A percentile compares a stretch with the other conserved stretches of the same genome.
Evolutionary conservation across 305 asterid species (phyloP).

Genomic region (Fraxinus ornus): DNA sequence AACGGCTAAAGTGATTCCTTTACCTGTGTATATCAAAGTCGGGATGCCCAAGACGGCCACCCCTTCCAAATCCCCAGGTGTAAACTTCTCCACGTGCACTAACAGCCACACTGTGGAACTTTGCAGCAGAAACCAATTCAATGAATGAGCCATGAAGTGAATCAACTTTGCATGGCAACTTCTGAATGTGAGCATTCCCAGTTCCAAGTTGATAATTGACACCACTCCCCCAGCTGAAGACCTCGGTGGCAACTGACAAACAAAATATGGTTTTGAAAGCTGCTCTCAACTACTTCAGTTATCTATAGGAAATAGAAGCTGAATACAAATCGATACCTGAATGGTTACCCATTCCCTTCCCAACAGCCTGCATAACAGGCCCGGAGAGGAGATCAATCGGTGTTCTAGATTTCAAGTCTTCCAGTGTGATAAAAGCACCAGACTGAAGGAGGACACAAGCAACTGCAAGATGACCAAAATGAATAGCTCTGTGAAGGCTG

Average conservation of each 20-base stretch:
- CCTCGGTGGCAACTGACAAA: conserved; percentile 73
- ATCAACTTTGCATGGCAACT: conserved; percentile 95
- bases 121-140: conserved; percentile 74
- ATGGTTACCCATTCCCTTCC: conserved; percentile 35
- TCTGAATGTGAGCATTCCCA: conserved; percentile 95
- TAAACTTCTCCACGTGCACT: conserved; percentile 80
- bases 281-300: conserved; percentile 19
- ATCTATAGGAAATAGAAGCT: neutral
- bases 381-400: conserved; percentile 95
- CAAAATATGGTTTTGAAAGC: conserved; percentile 24
- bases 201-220: conserved; percentile 98
- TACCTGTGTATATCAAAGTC: conserved; percentile 98
- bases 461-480: conserved; percentile 91
- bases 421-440: conserved; percentile 71
- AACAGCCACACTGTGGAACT: conserved; percentile 97
- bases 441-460: conserved; percentile 83
- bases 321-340: conserved; percentile 46
- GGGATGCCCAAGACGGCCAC: conserved; percentile 98
- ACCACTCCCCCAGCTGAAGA: conserved; percentile 99
- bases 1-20: neutral
- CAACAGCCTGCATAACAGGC: conserved; percentile 70
- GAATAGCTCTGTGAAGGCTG: conserved; percentile 94
- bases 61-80: conserved; percentile 99
- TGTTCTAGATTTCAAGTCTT: conserved; percentile 76
- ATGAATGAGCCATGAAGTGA: conserved; percentile 72